Percentiles rank a stretch among this genome's conserved stretches.
Evolutionary conservation across 192 early-diverging fungal genomes (phyloP).

Genomic region (Rhizophagus prolifer): DNA sequence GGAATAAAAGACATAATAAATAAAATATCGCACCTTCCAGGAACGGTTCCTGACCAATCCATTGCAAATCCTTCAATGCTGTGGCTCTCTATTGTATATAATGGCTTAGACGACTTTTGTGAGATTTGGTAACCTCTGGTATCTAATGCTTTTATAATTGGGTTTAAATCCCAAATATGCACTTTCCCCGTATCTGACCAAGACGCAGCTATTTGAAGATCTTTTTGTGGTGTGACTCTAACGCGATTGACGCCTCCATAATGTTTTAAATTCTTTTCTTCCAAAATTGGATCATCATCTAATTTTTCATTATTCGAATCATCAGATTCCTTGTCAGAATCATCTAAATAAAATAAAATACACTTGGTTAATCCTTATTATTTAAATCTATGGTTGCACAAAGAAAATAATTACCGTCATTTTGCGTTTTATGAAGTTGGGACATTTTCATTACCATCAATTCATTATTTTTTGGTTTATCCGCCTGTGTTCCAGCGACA

Average conservation of each 20-base stretch:
- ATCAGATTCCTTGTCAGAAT: constrained; percentile 61
- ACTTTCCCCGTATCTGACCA: constrained; percentile 98
- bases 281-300: constrained; percentile 94
- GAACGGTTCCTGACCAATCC: constrained; percentile 83
- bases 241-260: constrained; percentile 91
- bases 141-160: constrained; percentile 73
- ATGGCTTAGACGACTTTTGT: constrained; percentile 61
- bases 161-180: constrained; percentile 86
- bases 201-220: constrained; percentile 80
- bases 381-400: constrained; percentile 1
- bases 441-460: constrained; percentile 95
- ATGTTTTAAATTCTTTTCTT: constrained; percentile 80
- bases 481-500: constrained; percentile 92
- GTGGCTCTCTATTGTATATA: constrained; percentile 82
- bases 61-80: constrained; percentile 91
- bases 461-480: constrained; percentile 80
- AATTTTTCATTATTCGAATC: constrained; percentile 76
- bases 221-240: constrained; percentile 75
- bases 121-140: constrained; percentile 71
- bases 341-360: neutral
- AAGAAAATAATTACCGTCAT: constrained; percentile 54
- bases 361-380: neutral
- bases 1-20: neutral
- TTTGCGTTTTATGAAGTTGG: constrained; percentile 87
- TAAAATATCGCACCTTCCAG: constrained; percentile 43